phyloP scores from a whole-genome alignment of 2,329 filamentous ascomycete species.

The Pyrenochaeta sp. region DNA sequence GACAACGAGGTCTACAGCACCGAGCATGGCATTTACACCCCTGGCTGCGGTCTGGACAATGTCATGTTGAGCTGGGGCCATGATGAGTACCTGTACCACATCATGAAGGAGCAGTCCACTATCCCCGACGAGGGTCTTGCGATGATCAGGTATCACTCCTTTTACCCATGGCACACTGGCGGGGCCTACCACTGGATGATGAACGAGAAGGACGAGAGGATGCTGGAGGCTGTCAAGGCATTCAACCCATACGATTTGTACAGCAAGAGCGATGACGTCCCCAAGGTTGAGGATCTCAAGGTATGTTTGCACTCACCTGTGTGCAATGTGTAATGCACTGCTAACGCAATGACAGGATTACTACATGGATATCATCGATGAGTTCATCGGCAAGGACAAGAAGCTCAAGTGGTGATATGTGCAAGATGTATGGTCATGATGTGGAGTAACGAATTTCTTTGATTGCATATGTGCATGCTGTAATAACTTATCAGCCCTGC shows the following conservation, averaged over 20 bases:
- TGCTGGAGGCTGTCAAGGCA: constrained; percentile 81
- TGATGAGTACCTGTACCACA: constrained; percentile 87
- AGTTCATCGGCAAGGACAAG: constrained; percentile 72
- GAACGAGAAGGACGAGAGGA: constrained; percentile 80
- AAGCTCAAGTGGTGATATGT: constrained; percentile 72
- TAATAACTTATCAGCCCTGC: neutral
- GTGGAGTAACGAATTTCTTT: constrained; percentile 8
- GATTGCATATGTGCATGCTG: constrained; percentile 1
- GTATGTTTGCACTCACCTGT: constrained; percentile 49
- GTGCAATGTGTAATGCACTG: neutral
- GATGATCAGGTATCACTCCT: constrained; percentile 93
- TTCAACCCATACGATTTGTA: constrained; percentile 95
- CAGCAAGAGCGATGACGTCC: constrained; percentile 86
- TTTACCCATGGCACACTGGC: constrained; percentile 90
- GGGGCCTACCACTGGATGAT: constrained; percentile 84
- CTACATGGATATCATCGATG: constrained; percentile 77
- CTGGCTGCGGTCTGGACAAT: constrained; percentile 83
- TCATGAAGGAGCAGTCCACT: constrained; percentile 81
- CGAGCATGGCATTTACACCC: constrained; percentile 79
- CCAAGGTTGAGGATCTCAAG: constrained; percentile 79
- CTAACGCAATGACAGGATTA: constrained; percentile 63
- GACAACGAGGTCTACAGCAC: constrained; percentile 76
- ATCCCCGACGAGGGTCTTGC: constrained; percentile 84
- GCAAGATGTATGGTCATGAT: neutral
- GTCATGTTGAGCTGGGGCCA: constrained; percentile 92